Conservation (phyloP, 169 alveolate genomes). For the Eimeria acervulina region DNA sequence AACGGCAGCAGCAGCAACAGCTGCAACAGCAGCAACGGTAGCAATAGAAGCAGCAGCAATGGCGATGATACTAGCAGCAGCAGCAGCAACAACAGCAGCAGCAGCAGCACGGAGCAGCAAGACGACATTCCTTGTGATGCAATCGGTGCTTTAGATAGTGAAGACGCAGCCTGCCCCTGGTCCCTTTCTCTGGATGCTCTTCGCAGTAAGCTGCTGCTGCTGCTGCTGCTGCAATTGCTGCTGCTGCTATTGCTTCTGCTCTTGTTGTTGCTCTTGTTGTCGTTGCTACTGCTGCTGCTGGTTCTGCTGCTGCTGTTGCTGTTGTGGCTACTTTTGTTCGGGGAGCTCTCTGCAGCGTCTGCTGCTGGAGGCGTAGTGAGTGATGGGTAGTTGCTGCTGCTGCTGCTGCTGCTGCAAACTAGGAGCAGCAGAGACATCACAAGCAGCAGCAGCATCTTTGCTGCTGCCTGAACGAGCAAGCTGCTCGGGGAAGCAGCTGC, state of each 20-base stretch:
- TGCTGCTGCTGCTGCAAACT: conserved; percentile 2
- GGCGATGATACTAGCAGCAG: not conserved
- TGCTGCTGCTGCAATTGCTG: conserved; percentile 1
- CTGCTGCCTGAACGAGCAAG: no score
- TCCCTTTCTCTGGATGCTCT: conserved; percentile 1
- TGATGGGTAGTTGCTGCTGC: not conserved
- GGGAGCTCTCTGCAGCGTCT: not conserved
- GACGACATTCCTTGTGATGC: not conserved
- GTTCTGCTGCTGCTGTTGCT: no score
- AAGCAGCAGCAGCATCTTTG: not conserved
- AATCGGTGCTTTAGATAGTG: not conserved
- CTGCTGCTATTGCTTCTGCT: no score
- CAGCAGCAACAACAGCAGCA: conserved; percentile 40
- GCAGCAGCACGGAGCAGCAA: no score
- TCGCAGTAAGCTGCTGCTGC: not conserved
- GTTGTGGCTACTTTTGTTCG: not conserved
- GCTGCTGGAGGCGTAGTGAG: conserved; percentile 1
- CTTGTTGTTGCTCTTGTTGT: no score
- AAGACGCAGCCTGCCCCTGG: not conserved
- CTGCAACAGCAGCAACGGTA: not conserved
- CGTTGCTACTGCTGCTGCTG: no score
- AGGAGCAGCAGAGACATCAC: no score
- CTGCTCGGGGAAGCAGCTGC: no score
- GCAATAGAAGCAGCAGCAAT: not conserved
- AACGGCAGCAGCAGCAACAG: no score